These are phyloP conservation scores for Xylariales sp. DNA, from an alignment of 2,329 filamentous ascomycete genomes.

Conservation along the genomic window DNA sequence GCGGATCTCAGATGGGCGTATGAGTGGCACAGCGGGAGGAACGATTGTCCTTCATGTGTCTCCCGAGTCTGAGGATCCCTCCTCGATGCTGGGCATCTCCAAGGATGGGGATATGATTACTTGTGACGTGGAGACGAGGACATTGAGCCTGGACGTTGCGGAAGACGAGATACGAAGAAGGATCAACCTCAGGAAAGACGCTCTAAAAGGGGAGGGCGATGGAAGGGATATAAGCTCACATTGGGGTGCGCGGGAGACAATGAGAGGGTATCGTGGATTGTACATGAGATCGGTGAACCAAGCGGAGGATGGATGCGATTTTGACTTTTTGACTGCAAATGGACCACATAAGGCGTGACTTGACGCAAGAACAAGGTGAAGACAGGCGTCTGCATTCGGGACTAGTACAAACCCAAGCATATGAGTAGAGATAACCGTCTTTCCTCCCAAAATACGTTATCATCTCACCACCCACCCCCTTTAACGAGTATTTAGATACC, in stretches of 20 bases:
- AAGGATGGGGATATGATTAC: slow-evolving; percentile 71
- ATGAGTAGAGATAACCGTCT: too few species aligned
- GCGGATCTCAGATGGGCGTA: slow-evolving; percentile 80
- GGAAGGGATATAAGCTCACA: slow-evolving; percentile 13
- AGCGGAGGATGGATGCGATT: slow-evolving; percentile 55
- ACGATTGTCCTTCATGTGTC: slow-evolving; percentile 87
- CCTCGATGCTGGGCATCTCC: slow-evolving; percentile 73
- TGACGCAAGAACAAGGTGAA: too few species aligned
- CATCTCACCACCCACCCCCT: too few species aligned
- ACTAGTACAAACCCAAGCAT: too few species aligned
- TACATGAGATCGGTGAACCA: slow-evolving; percentile 58
- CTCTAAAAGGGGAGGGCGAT: slow-evolving; percentile 21
- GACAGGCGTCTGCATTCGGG: too few species aligned
- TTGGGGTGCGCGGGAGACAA: slow-evolving; percentile 33
- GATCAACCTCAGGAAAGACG: slow-evolving; percentile 54
- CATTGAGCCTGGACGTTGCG: slow-evolving; percentile 54
- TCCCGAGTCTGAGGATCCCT: slow-evolving; percentile 74
- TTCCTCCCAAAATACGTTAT: too few species aligned
- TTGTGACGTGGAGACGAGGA: slow-evolving; percentile 67
- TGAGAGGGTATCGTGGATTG: slow-evolving; percentile 53
- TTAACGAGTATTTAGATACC: too few species aligned
- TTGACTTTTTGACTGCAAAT: slow-evolving; percentile 51
- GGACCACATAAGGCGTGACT: too few species aligned
- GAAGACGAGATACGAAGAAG: slow-evolving; percentile 65
- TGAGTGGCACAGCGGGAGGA: slow-evolving; percentile 80